Percentiles rank a stretch among this genome's conserved stretches.
Conservation (phyloP, 257 asterid species). For the Ballota nigra region DNA sequence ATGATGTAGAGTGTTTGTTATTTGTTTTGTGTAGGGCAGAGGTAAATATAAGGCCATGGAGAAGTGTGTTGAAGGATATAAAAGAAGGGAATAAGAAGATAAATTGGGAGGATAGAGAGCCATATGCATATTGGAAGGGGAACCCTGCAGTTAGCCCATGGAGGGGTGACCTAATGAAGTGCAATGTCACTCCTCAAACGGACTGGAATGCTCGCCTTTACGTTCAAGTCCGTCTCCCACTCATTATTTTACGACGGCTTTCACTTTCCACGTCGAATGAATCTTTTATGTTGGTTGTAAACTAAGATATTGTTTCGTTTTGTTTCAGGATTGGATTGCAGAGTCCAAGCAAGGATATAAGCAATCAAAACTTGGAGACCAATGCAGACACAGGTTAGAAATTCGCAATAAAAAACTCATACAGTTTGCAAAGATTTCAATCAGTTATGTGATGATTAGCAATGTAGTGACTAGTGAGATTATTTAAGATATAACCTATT, state of each 20-base stretch:
- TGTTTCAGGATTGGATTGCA: constrained; percentile 56
- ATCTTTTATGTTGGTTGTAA: background rate
- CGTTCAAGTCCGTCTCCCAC: constrained; percentile 42
- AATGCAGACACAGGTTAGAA: constrained; percentile 63
- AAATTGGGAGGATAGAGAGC: constrained; percentile 78
- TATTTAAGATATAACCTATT: background rate
- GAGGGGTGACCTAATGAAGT: constrained; percentile 71
- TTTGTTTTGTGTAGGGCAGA: constrained; percentile 63
- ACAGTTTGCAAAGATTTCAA: background rate
- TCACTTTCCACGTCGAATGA: background rate
- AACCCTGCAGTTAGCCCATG: constrained; percentile 66
- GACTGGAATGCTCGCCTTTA: constrained; percentile 80
- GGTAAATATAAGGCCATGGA: constrained; percentile 86
- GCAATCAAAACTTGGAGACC: constrained; percentile 55
- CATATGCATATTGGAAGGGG: constrained; percentile 94
- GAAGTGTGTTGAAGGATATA: constrained; percentile 52
- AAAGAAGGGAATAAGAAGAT: constrained; percentile 63
- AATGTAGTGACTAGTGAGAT: background rate
- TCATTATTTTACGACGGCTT: background rate
- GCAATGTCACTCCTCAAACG: constrained; percentile 57
- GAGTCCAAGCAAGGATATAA: constrained; percentile 48
- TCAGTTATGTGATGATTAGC: background rate
- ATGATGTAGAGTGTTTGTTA: background rate
- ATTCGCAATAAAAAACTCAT: background rate
- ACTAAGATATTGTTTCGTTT: background rate